phyloP scores from a whole-genome alignment of 352 stramenopile species.

The Phytophthora europaea region DNA sequence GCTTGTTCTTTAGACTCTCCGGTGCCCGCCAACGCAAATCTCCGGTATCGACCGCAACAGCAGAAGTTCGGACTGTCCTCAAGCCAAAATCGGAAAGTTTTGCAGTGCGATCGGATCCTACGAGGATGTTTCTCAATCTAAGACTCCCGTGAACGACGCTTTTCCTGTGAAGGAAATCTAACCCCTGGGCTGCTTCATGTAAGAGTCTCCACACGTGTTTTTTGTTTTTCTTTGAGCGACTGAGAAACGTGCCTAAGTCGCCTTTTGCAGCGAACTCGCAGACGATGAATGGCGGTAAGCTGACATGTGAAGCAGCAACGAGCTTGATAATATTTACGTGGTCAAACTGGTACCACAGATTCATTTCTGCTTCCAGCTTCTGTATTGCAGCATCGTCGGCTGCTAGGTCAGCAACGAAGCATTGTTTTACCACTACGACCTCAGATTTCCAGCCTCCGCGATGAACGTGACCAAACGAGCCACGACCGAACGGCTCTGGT shows the following conservation, averaged over 20 bases:
- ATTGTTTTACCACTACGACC: slow-evolving; percentile 31
- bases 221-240: neutral
- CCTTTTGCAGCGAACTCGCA: neutral
- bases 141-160: neutral
- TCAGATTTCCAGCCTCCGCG: slow-evolving; percentile 24
- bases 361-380: neutral
- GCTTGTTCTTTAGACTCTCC: neutral
- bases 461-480: slow-evolving; percentile 28
- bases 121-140: neutral
- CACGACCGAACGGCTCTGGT: slow-evolving; percentile 17
- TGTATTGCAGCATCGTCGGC: neutral
- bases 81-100: neutral
- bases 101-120: neutral
- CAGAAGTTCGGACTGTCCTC: neutral
- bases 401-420: neutral
- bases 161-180: neutral
- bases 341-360: slow-evolving; percentile 1
- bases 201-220: neutral
- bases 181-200: neutral
- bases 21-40: neutral
- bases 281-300: neutral
- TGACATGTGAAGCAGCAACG: neutral
- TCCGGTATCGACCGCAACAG: neutral
- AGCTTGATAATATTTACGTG: neutral
- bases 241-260: neutral